Evolutionary conservation across 2,329 filamentous ascomycete species (phyloP), one percentile per base, ranked within the genome.

Genomic region (Polychaeton citri): DNA sequence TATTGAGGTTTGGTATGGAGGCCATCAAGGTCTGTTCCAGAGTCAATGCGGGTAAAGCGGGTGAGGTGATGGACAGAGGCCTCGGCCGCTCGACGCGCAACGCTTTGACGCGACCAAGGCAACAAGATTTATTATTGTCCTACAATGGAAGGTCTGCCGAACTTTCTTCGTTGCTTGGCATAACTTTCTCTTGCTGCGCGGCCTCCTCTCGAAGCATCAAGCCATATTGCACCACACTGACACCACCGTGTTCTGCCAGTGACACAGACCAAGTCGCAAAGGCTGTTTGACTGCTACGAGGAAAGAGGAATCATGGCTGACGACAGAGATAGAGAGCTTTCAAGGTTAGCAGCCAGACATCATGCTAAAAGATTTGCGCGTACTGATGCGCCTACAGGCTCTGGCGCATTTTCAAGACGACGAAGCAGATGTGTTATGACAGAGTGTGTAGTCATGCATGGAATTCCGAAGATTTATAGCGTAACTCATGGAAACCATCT

Each of bases 351-450:
- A 28, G 5, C 12, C 15, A n/a, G n/a, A n/a, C n/a, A n/a, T n/a
- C n/a, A n/a, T 66, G 45, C 45, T 57, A 18, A n/a, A n/a, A n/a
- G n/a, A n/a, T n/a, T n/a, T n/a, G n/a, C n/a, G n/a, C n/a, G 24
- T 15, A 28, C 24, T 28, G 7, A 28, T 15, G 24, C 24, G 24
- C 15, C 3, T 70, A 74, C 45, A 77, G 82, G 56, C 75, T 95
- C 49, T 98, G 90, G 88, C 82, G 88, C 61, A 85, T 87, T 51
- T 92, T 84, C 76, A 77, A 78, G 62, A 98, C 90, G 6, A 78
- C 86, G 33, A 85, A 93, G 61, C 84, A 98, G 70, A 93, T 98
- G 88, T 80, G 90, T 50, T 70, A 74, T 43, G 90, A 96, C 61
- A 69, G 88, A 59, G 87, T 94, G 74, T 52, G 81, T 30, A 21